Conservation (phyloP, 2,329 filamentous ascomycete species). For the Knufia fluminis region DNA sequence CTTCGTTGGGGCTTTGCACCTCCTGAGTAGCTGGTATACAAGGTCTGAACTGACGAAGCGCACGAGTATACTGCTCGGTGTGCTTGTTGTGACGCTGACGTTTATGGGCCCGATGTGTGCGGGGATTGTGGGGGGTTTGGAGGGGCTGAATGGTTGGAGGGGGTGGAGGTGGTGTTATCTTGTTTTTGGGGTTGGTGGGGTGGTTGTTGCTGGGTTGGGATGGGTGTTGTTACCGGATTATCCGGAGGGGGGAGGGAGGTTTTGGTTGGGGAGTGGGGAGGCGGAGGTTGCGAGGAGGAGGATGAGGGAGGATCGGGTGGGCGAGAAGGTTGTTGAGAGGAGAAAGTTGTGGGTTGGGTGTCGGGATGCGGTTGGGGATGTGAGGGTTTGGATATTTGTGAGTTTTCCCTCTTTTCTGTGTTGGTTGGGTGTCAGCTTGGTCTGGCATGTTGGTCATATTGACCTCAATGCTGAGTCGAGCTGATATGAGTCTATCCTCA, state of each 20-base stretch:
- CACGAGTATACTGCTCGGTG: constrained; percentile 50
- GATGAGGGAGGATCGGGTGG: constrained; percentile 23
- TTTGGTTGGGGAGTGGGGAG: constrained; percentile 18
- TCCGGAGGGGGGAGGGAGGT: constrained; percentile 30
- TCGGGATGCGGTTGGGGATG: constrained; percentile 42
- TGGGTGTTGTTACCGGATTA: too few relatives aligned
- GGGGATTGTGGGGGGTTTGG: constrained; percentile 49
- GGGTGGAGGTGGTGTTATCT: constrained; percentile 57
- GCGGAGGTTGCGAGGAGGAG: constrained; percentile 35
- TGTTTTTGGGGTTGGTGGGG: too few relatives aligned
- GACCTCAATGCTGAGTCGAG: constrained; percentile 28
- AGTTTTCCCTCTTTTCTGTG: neutral
- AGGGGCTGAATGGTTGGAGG: constrained; percentile 44
- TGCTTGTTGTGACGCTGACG: constrained; percentile 50
- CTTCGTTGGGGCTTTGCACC: constrained; percentile 42
- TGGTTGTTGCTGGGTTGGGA: too few relatives aligned
- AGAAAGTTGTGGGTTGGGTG: constrained; percentile 39
- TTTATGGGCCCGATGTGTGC: constrained; percentile 51
- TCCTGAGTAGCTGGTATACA: constrained; percentile 59
- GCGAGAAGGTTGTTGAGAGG: constrained; percentile 18
- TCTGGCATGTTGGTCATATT: constrained; percentile 38
- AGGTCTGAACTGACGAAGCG: constrained; percentile 44
- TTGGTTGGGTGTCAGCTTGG: constrained; percentile 23
- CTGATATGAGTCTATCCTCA: constrained; percentile 19
- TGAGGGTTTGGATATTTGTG: constrained; percentile 31